These are phyloP conservation scores for Thymus quinquecostatus DNA, from an alignment of 257 asterid species.

Conservation along the genomic window DNA sequence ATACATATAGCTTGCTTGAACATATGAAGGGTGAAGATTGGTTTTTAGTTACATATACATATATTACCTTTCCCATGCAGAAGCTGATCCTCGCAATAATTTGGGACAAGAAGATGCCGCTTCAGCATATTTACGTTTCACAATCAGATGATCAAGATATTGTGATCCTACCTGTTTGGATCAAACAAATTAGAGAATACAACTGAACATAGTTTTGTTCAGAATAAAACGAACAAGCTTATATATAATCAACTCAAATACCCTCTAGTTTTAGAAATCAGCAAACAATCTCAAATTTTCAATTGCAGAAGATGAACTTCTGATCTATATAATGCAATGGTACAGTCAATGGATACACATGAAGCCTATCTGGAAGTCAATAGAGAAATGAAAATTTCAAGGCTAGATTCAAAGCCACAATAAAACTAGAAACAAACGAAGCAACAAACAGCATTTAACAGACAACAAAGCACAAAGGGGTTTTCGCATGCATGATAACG, in stretches of 20 bases:
- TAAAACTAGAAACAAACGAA: constrained; percentile 3
- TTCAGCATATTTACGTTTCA: constrained; percentile 92
- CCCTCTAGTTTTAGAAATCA: constrained; percentile 7
- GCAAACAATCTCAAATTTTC: constrained; percentile 14
- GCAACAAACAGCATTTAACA: constrained; percentile 5
- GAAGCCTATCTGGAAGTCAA: constrained; percentile 10
- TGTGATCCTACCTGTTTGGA: constrained; percentile 80
- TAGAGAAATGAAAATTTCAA: not conserved
- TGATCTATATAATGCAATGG: constrained; percentile 18
- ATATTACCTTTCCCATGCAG: constrained; percentile 97
- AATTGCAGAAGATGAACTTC: constrained; percentile 7
- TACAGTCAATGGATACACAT: constrained; percentile 25
- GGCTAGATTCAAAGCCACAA: not conserved
- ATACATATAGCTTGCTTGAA: too few species aligned
- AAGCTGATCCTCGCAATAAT: constrained; percentile 86
- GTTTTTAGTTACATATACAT: too few species aligned
- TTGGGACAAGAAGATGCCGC: constrained; percentile 97
- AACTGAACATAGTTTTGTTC: constrained; percentile 19
- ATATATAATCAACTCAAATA: constrained; percentile 18
- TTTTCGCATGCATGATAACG: not conserved
- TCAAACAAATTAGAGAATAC: constrained; percentile 29
- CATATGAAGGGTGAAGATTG: too few species aligned
- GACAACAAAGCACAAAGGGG: not conserved
- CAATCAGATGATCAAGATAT: constrained; percentile 95
- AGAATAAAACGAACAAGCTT: constrained; percentile 13